Base-by-base conservation (phyloP, 1,284 basidiomycete genomes). In the Neotropicomus parvogracilis region DNA sequence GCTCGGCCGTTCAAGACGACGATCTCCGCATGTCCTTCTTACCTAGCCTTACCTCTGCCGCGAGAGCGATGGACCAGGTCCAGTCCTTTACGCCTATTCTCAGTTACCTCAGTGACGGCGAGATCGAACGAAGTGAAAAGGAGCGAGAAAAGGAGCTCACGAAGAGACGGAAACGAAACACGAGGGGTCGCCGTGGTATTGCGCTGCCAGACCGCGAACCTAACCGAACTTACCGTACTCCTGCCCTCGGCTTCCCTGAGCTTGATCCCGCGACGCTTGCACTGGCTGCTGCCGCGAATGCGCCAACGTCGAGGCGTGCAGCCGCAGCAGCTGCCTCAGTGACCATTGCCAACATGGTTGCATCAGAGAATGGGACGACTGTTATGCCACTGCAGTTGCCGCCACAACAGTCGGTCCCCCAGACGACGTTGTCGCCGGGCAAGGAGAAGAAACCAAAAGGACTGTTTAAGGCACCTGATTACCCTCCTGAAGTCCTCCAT, bases 151-250 rank as follows among this genome's bases (percentile, higher is more conserved):
- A 91, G 70, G 93, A 98, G 58, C 79, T 90, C 54, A 85, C 79
- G 54, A 85, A 85, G 58, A 81, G 93, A 36, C 79, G 91, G 53
- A 91, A 95, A 70, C 79, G 94, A 40, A 89, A 90, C 58, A 93
- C 90, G 0, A 83, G 95, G 51, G 93, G 91, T 4, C 78, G 94
- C 44, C 78, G 95, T 40, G 94, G 92, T n/a, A 77, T 97, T 53
- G 83, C 83, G 2, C 73, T 98, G 13, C 94, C 95, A 0, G 97
- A 99, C 63, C 85, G 95, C 45, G 95, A 99, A 56, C 88, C 92
- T 3, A 81, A 89, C 62, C 83, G 93, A 69, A 98, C 97, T 9
- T 88, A 88, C 67, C 84, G 97, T 31, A 94, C 92, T 0, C 84
- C 87, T 6, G 85, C 89, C 4, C 81, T 94, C 49, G 88, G 88